Conservation (phyloP, 352 stramenopile genomes). For the Elongisporangium undulatum region DNA sequence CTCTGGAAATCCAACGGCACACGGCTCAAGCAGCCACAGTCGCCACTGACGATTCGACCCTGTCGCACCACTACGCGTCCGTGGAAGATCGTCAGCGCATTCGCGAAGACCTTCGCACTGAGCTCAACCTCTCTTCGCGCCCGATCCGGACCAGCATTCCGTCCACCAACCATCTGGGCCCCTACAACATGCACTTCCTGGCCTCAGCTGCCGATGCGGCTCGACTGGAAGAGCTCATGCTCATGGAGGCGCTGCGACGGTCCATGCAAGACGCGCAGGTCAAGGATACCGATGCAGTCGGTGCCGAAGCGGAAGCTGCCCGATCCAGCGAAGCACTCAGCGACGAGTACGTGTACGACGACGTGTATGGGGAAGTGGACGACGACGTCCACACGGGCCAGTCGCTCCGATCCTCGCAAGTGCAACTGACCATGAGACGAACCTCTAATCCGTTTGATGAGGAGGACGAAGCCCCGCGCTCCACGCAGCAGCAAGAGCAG, state of each 20-base stretch:
- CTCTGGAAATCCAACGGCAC: neutral
- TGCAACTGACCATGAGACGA: neutral
- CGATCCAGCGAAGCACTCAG: neutral
- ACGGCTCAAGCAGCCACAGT: neutral
- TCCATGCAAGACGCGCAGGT: constrained; percentile 64
- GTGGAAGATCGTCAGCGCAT: constrained; percentile 71
- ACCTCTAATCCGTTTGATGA: neutral
- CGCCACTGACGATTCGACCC: neutral
- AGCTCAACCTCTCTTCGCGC: constrained; percentile 56
- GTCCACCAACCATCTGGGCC: constrained; percentile 34
- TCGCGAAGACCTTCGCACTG: constrained; percentile 65
- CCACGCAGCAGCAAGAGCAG: neutral
- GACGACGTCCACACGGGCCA: neutral
- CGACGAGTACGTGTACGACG: neutral
- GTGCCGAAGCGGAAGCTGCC: neutral
- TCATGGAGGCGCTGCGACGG: constrained; percentile 77
- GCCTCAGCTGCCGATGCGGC: constrained; percentile 46
- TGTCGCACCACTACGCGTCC: constrained; percentile 43
- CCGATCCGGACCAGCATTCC: constrained; percentile 42
- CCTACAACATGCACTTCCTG: constrained; percentile 16
- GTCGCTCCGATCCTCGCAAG: neutral
- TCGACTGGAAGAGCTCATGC: constrained; percentile 74
- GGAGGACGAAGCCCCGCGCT: neutral
- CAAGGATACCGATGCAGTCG: constrained; percentile 21
- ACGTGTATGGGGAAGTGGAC: neutral